phyloP scores from a whole-genome alignment of 768 basidiomycete genomes.

The Tulasnella sp. region DNA sequence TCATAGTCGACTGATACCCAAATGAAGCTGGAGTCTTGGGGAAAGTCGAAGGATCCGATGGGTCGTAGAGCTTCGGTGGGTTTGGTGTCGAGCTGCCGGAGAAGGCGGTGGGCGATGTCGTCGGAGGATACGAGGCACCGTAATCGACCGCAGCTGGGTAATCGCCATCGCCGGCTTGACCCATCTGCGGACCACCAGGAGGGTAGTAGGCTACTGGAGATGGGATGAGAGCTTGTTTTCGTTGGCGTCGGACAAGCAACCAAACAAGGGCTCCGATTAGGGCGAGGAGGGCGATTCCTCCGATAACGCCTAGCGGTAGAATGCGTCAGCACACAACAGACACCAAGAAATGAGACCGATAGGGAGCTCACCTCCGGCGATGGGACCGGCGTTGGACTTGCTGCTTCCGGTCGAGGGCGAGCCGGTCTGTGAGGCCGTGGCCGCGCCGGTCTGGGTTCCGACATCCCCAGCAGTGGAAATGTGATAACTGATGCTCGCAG shows the following conservation, averaged over 20 bases:
- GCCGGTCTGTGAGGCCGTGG: not conserved
- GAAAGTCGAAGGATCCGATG: constrained; percentile 8
- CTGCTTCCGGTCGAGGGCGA: not conserved
- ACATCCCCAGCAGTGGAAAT: not conserved
- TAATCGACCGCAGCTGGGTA: not conserved
- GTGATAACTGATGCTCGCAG: constrained; percentile 1
- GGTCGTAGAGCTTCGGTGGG: not conserved
- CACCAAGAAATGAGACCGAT: not conserved
- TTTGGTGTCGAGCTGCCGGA: not conserved
- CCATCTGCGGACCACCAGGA: not conserved
- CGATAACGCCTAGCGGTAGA: not conserved
- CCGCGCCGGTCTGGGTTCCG: not conserved
- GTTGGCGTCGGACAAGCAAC: not conserved
- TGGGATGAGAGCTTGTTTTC: not conserved
- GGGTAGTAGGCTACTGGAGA: not conserved
- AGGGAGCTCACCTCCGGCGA: constrained; percentile 3
- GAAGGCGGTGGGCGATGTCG: not conserved
- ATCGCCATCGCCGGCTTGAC: not conserved
- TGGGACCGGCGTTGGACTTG: not conserved
- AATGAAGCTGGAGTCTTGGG: constrained; percentile 3
- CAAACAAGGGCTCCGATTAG: not conserved
- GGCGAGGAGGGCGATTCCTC: not conserved
- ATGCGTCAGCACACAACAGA: not conserved
- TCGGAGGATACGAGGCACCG: not conserved
- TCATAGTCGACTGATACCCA: not conserved